Evolutionary conservation across 192 early-diverging fungal species (phyloP).

Genomic region (Rhizophagus prolifer): DNA sequence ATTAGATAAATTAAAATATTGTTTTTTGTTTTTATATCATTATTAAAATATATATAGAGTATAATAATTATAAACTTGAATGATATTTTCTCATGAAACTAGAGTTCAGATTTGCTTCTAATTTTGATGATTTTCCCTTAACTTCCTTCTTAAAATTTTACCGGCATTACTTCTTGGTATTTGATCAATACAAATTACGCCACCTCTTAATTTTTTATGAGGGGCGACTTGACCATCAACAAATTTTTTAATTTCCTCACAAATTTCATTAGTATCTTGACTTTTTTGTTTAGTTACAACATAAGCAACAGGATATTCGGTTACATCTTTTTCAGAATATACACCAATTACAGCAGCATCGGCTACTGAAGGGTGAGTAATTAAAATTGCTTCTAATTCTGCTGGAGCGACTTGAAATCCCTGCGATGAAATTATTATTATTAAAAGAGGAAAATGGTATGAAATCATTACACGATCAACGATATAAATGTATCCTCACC

Average conservation of each 20-base stretch:
- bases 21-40: too few species aligned
- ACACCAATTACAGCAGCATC: constrained; percentile 72
- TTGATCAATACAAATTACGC: constrained; percentile 64
- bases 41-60: too few species aligned
- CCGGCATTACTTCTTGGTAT: constrained; percentile 80
- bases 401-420: constrained; percentile 81
- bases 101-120: constrained; percentile 19
- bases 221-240: constrained; percentile 61
- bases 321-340: constrained; percentile 61
- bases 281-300: constrained; percentile 57
- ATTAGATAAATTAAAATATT: too few species aligned
- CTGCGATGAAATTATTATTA: neutral
- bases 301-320: constrained; percentile 78
- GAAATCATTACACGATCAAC: constrained; percentile 57
- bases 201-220: constrained; percentile 81
- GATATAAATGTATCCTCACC: constrained; percentile 60
- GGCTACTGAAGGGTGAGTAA: constrained; percentile 67
- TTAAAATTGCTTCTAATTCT: constrained; percentile 77
- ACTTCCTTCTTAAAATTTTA: constrained; percentile 78
- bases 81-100: neutral
- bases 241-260: constrained; percentile 52
- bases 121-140: constrained; percentile 42
- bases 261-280: constrained; percentile 40
- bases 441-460: too few species aligned
- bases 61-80: too few species aligned